Conservation (phyloP, 1,284 basidiomycete genomes). For the Rhodotorula sp. region DNA sequence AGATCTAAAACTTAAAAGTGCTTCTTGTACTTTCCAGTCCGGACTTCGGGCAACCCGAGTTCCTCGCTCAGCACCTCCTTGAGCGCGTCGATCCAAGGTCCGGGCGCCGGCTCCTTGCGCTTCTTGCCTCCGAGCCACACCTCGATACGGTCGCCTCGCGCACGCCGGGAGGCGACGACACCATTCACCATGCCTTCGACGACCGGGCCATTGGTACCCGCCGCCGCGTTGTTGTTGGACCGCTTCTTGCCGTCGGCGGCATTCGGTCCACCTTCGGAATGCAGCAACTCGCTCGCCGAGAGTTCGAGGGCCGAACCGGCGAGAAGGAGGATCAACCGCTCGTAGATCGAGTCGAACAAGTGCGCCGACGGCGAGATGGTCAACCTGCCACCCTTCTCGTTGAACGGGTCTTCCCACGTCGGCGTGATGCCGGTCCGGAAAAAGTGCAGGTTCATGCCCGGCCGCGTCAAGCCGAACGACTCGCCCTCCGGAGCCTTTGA, state of each 20-base stretch:
- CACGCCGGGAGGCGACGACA: constrained; percentile 35
- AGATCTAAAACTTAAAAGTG: constrained; percentile 13
- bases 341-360: constrained; percentile 34
- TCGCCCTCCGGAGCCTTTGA: constrained; percentile 26
- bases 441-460: constrained; percentile 41
- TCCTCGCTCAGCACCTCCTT: constrained; percentile 33
- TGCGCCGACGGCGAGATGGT: constrained; percentile 33
- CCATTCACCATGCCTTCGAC: constrained; percentile 34
- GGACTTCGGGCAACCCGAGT: constrained; percentile 34
- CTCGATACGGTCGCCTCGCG: constrained; percentile 40
- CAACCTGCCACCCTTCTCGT: constrained; percentile 39
- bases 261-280: constrained; percentile 10
- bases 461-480: constrained; percentile 25
- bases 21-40: constrained; percentile 36
- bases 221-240: not conserved
- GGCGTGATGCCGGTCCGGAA: constrained; percentile 37
- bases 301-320: constrained; percentile 36
- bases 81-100: constrained; percentile 36
- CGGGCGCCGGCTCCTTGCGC: constrained; percentile 24
- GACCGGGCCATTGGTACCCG: constrained; percentile 4
- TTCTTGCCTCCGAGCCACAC: constrained; percentile 36
- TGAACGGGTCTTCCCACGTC: constrained; percentile 42
- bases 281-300: constrained; percentile 21
- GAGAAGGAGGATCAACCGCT: constrained; percentile 36
- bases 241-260: constrained; percentile 9